phyloP scores from a whole-genome alignment of 306 rosid genomes.

The Cucurbita ficifolia region DNA sequence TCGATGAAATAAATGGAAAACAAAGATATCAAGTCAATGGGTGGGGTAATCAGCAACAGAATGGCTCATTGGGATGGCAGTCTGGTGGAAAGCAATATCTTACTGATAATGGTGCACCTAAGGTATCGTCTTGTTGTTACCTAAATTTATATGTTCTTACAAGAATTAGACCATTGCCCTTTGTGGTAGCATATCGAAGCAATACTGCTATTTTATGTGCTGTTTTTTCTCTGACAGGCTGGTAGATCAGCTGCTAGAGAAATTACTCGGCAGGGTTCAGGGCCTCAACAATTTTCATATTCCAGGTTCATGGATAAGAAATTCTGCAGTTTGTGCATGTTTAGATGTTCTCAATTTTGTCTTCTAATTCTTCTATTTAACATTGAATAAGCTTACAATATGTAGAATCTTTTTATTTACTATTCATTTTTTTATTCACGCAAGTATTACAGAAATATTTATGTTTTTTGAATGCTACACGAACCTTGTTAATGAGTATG shows the following conservation, averaged over 20 bases:
- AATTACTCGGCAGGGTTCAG: conserved; percentile 25
- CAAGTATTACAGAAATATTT: neutral
- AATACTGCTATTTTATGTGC: neutral
- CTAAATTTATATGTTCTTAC: neutral
- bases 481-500: neutral
- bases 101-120: conserved; percentile 20
- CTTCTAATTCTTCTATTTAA: neutral
- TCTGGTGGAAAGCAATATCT: conserved; percentile 28
- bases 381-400: neutral
- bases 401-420: neutral
- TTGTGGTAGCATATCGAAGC: neutral
- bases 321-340: conserved; percentile 40
- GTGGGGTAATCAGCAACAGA: conserved; percentile 28
- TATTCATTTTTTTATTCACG: neutral
- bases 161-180: neutral
- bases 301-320: conserved; percentile 40
- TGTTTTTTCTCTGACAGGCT: conserved; percentile 32
- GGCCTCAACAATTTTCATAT: conserved; percentile 41
- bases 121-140: conserved; percentile 26
- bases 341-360: neutral
- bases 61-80: conserved; percentile 27
- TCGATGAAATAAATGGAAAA: conserved; percentile 42
- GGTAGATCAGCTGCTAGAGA: conserved; percentile 32
- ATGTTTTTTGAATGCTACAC: neutral
- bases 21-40: conserved; percentile 28